Percentiles rank a stretch among this genome's conserved stretches.
Evolutionary conservation across 1,284 basidiomycete genomes (phyloP).

Genomic region (Leccinum ponderosum): DNA sequence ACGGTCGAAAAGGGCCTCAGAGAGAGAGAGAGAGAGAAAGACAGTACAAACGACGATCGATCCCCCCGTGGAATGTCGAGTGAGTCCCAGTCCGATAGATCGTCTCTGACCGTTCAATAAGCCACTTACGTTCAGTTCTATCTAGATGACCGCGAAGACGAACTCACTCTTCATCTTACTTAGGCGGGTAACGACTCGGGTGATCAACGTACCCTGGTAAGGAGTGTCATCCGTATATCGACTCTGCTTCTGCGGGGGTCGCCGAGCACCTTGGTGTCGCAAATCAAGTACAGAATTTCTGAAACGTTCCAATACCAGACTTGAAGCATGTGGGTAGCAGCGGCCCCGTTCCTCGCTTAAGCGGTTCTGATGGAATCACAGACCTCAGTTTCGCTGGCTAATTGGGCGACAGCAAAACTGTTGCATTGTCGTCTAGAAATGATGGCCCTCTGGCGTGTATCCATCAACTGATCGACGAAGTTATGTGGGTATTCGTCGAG

Average conservation of each 20-base stretch:
- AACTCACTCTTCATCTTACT: constrained; percentile 93
- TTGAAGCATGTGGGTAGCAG: constrained; percentile 77
- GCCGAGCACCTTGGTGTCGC: constrained; percentile 95
- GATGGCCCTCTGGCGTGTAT: too few relatives aligned
- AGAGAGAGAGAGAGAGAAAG: constrained; percentile 26
- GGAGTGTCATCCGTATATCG: constrained; percentile 5
- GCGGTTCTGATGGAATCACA: constrained; percentile 32
- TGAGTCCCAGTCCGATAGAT: constrained; percentile 34
- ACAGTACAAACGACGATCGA: constrained; percentile 90
- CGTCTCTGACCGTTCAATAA: neutral
- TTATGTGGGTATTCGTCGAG: constrained; percentile 84
- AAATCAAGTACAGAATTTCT: constrained; percentile 86
- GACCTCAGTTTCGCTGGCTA: constrained; percentile 93
- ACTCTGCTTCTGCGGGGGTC: constrained; percentile 43
- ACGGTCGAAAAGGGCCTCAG: constrained; percentile 95
- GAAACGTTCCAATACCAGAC: constrained; percentile 93
- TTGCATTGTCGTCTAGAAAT: too few relatives aligned
- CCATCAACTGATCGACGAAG: constrained; percentile 41
- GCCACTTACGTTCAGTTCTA: constrained; percentile 70
- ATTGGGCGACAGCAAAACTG: constrained; percentile 39
- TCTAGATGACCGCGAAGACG: constrained; percentile 89
- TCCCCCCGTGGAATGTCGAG: constrained; percentile 83
- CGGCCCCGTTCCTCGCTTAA: neutral
- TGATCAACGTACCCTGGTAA: constrained; percentile 91
- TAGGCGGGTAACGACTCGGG: constrained; percentile 91